Evolutionary conservation across 331 rosid genomes (phyloP), one percentile per base, ranked within the genome.

Genomic region (Acacia concinna): DNA sequence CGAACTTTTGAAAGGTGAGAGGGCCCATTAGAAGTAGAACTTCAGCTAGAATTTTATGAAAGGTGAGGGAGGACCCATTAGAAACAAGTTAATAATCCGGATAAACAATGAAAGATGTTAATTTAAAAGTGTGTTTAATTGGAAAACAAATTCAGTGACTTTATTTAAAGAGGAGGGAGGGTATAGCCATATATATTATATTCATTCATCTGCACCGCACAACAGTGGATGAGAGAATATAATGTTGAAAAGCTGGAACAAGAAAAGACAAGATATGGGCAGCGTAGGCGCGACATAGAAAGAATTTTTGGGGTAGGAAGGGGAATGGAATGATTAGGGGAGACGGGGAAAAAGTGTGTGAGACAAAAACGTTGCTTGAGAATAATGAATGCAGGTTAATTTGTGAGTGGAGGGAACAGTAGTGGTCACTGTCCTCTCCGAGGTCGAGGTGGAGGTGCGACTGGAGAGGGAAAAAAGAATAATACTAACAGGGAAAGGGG

Each of bases 351-450:
- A 74, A 70, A 79, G 78, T 51, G 13, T 12, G 54, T 41, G 13
- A 37, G 81, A 78, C 85, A 82, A 79, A 60, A 79, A 75, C 82
- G 67, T 85, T 82, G 79, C 81, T 81, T 85, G 71, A 56, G 60
- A 79, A n/a, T n/a, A n/a, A n/a, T n/a, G n/a, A n/a, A 77, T 73
- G 41, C 59, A 79, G 83, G 84, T 62, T 75, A 80, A 43, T 31
- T 62, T 31, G 68, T 62, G 20, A 13, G 68, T 62, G 68, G 40
- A 6, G 38, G 40, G n/a, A 59, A 62, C 37, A 62, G 38, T 62
- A 28, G 38, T 62, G 14, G 38, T 59, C 66, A 59, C 35, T 60
- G 67, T 60, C n/a, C 37, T 14, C 37, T 14, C 37, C 11, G 20
- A 60, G 37, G 37, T 8, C n/a, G n/a, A n/a, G n/a, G n/a, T n/a